phyloP scores from a whole-genome alignment of 345 rosid genomes.

The Microthlaspi erraticum region DNA sequence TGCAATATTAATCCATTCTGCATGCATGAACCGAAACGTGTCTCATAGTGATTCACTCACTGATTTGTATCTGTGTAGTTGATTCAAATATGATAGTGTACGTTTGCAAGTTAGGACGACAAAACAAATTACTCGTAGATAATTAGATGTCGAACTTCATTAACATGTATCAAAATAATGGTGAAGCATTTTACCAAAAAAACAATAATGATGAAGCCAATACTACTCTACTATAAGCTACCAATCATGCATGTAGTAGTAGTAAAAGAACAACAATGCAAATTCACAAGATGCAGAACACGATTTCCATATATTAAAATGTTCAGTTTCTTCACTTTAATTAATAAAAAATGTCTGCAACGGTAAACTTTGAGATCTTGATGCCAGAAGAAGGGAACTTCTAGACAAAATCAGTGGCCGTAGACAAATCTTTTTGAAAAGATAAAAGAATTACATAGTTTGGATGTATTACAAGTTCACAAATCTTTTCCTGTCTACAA shows the following conservation, averaged over 20 bases:
- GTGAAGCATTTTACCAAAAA: too few species aligned
- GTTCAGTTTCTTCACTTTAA: not conserved
- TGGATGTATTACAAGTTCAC: conserved; percentile 18
- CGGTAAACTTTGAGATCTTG: conserved; percentile 22
- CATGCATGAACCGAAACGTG: not conserved
- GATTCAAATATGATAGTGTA: not conserved
- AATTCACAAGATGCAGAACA: not conserved
- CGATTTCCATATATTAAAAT: not conserved
- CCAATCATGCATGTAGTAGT: conserved; percentile 3
- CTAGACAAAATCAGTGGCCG: not conserved
- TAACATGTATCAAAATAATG: too few species aligned
- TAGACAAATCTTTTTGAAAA: conserved; percentile 15
- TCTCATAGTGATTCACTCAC: not conserved
- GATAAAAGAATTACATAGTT: conserved; percentile 3
- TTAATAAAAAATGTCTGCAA: conserved; percentile 10
- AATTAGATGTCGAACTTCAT: too few species aligned
- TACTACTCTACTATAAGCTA: not conserved
- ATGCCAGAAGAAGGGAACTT: not conserved
- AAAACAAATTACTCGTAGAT: too few species aligned
- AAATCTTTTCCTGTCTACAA: conserved; percentile 22
- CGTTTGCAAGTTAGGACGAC: not conserved
- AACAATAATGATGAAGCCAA: too few species aligned
- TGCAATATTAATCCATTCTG: not conserved
- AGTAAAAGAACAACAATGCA: not conserved
- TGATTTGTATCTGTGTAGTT: not conserved